phyloP scores from a whole-genome alignment of 306 rosid genomes.

The Cyamopsis tetragonoloba region DNA sequence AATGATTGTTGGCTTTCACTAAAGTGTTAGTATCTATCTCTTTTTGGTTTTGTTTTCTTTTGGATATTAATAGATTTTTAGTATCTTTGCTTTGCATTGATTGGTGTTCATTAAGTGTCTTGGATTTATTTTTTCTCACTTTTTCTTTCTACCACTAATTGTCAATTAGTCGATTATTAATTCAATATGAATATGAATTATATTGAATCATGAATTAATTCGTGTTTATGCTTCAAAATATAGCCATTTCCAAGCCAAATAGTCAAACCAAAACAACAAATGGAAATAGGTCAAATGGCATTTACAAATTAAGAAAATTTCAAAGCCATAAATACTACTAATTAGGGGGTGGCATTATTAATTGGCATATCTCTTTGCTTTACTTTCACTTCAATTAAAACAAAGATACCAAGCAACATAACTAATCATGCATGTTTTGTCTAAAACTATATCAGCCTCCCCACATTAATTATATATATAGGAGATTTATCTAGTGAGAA shows the following conservation, averaged over 20 bases:
- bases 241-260: conserved; percentile 7
- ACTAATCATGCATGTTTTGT: conserved; percentile 21
- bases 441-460: conserved; percentile 15
- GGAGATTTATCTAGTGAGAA: too few species aligned
- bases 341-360: conserved; percentile 1
- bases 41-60: not conserved
- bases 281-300: conserved; percentile 39
- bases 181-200: conserved; percentile 11
- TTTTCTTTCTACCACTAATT: conserved; percentile 10
- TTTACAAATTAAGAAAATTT: not conserved
- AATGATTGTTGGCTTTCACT: not conserved
- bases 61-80: not conserved
- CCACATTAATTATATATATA: not conserved
- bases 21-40: not conserved
- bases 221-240: not conserved
- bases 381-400: conserved; percentile 33
- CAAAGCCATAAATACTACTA: conserved; percentile 31
- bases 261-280: conserved; percentile 31
- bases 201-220: not conserved
- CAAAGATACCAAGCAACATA: not conserved
- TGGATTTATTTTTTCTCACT: conserved; percentile 19
- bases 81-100: conserved; percentile 22
- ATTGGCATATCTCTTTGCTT: conserved; percentile 29
- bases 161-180: conserved; percentile 12
- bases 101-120: conserved; percentile 33